Percentiles rank a stretch among this genome's conserved stretches.
Conservation (phyloP, 306 rosid genomes). For the Prosopis cineraria region DNA sequence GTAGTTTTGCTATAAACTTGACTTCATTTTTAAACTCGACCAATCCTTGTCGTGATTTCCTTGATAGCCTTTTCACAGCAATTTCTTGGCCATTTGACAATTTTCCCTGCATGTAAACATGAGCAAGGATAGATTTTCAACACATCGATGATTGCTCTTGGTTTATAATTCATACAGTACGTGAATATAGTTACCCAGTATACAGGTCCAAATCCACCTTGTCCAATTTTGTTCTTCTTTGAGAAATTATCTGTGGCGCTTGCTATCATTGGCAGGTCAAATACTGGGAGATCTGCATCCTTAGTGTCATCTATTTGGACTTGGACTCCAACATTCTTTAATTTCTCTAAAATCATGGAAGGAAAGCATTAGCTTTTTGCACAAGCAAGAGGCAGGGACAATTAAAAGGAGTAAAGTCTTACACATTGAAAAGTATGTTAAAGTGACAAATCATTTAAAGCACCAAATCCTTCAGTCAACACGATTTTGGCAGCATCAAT, state of each 20-base stretch:
- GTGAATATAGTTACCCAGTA: constrained; percentile 26
- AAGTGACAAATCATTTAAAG: background rate
- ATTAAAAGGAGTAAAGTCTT: too few species aligned
- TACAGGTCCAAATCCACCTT: constrained; percentile 31
- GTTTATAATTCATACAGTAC: background rate
- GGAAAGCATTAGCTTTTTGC: too few species aligned
- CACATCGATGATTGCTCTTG: background rate
- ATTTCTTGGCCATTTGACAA: constrained; percentile 30
- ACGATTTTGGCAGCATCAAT: background rate
- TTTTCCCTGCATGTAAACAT: constrained; percentile 24
- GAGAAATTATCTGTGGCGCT: constrained; percentile 17
- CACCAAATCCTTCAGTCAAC: background rate
- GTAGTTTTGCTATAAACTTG: constrained; percentile 14
- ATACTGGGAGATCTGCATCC: constrained; percentile 35
- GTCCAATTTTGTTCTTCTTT: constrained; percentile 1
- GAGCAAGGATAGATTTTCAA: background rate
- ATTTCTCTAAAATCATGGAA: background rate
- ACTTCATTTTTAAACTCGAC: constrained; percentile 38
- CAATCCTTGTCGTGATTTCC: constrained; percentile 15
- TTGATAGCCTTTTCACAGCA: constrained; percentile 43
- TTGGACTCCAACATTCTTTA: background rate
- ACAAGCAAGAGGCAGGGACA: too few species aligned
- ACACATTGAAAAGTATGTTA: background rate
- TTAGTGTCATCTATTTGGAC: background rate
- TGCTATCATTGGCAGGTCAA: constrained; percentile 12